A percentile compares a stretch with the other conserved stretches of the same genome.
Evolutionary conservation across 2,329 filamentous ascomycete species (phyloP).

Genomic region (Aspergillus amoenus): DNA sequence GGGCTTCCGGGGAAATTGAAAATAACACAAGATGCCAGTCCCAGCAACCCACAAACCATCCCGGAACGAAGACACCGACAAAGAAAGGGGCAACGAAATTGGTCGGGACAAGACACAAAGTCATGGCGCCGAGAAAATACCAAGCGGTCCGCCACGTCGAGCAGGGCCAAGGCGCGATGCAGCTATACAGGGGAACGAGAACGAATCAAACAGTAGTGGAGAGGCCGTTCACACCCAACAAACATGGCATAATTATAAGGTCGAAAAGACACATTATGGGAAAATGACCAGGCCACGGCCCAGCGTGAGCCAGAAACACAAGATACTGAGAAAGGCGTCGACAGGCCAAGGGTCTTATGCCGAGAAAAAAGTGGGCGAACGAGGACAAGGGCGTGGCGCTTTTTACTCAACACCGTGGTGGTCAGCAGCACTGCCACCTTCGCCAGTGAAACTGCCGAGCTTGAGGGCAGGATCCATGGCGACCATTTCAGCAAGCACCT

Average conservation of each 20-base stretch:
- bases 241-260: conserved; percentile 4
- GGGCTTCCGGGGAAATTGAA: conserved; percentile 8
- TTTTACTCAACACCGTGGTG: conserved; percentile 40
- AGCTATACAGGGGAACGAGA: conserved; percentile 31
- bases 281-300: conserved; percentile 23
- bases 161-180: conserved; percentile 32
- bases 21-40: conserved; percentile 7
- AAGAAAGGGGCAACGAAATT: conserved; percentile 10
- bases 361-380: conserved; percentile 15
- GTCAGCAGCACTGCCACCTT: conserved; percentile 33
- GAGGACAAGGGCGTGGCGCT: conserved; percentile 17
- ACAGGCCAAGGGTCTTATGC: conserved; percentile 17
- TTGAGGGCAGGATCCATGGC: conserved; percentile 77
- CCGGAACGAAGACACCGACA: conserved; percentile 9
- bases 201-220: conserved; percentile 23
- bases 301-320: conserved; percentile 22
- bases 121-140: conserved; percentile 36
- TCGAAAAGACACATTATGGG: conserved; percentile 13
- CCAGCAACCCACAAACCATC: conserved; percentile 5
- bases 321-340: conserved; percentile 10
- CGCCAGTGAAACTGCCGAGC: conserved; percentile 51
- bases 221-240: conserved; percentile 18
- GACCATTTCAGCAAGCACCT: conserved; percentile 97
- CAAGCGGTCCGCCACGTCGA: conserved; percentile 27
- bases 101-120: conserved; percentile 12